phyloP scores from a whole-genome alignment of 805 yeast species.

The Wickerhamiella sergipiensis region DNA sequence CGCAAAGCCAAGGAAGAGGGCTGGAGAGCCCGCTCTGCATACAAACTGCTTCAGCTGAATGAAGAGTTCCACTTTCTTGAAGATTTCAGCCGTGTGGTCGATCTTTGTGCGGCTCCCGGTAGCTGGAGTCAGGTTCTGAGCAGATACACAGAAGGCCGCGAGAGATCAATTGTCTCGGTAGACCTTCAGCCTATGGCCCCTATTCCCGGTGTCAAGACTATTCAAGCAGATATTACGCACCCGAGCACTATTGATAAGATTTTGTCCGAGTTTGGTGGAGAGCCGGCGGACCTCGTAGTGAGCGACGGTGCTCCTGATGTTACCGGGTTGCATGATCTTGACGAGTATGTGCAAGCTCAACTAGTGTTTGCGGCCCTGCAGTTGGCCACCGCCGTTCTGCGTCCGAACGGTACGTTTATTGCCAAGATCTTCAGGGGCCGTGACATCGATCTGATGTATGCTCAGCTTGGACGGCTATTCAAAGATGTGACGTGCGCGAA shows the following conservation, averaged over 20 bases:
- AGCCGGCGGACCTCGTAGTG: conserved; percentile 88
- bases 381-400: conserved; percentile 74
- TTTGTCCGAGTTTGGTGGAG: conserved; percentile 72
- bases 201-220: conserved; percentile 72
- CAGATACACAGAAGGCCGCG: conserved; percentile 36
- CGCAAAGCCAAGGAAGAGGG: conserved; percentile 96
- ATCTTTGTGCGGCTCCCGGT: conserved; percentile 96
- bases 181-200: conserved; percentile 98
- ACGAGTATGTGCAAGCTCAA: conserved; percentile 94
- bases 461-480: conserved; percentile 80
- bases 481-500: conserved; percentile 87
- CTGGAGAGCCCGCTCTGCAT: conserved; percentile 94
- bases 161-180: conserved; percentile 77
- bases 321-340: conserved; percentile 91
- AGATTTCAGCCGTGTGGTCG: conserved; percentile 74
- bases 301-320: conserved; percentile 99
- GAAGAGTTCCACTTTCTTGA: conserved; percentile 75
- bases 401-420: conserved; percentile 85
- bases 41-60: conserved; percentile 77
- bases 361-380: conserved; percentile 82
- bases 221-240: conserved; percentile 96
- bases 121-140: conserved; percentile 93
- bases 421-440: conserved; percentile 95
- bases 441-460: conserved; percentile 83
- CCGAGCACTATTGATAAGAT: conserved; percentile 74